Conservation (phyloP, 108 stramenopile genomes). For the Cyclotella choctawhatcheeana region DNA sequence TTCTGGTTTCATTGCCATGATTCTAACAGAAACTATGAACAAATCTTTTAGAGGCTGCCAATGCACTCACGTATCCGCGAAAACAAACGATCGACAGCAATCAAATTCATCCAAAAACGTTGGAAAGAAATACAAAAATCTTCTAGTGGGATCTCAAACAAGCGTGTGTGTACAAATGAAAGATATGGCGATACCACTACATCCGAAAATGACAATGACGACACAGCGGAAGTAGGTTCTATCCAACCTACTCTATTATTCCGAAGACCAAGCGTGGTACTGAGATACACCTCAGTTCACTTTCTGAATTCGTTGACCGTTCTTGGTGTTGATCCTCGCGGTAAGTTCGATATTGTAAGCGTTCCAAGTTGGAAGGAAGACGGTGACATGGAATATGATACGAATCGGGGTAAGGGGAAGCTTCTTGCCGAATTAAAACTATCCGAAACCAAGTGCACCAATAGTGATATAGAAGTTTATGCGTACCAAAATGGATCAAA, state of each 20-base stretch:
- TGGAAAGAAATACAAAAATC: background rate
- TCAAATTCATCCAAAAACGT: conserved; percentile 7
- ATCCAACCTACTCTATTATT: conserved; percentile 10
- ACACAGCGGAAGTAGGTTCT: background rate
- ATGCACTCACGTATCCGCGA: background rate
- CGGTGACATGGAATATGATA: background rate
- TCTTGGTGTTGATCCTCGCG: background rate
- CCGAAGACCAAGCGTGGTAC: background rate
- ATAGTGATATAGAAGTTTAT: background rate
- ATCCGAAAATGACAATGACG: background rate
- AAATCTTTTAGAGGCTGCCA: background rate
- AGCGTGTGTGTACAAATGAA: background rate
- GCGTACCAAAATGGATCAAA: conserved; percentile 14
- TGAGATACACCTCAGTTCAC: background rate
- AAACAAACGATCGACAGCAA: background rate
- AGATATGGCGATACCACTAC: background rate
- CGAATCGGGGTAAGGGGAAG: background rate
- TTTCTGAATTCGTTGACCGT: conserved; percentile 17
- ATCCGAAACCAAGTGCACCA: background rate
- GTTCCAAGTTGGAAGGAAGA: background rate
- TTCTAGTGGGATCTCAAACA: background rate
- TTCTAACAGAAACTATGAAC: too few species aligned
- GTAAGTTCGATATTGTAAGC: conserved; percentile 15
- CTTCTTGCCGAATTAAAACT: background rate
- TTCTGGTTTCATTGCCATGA: too few species aligned